A percentile compares a stretch with the other conserved stretches of the same genome.
These are phyloP conservation scores for Oryza longistaminata DNA, from an alignment of 176 grass and related monocot genomes.

Conservation along the genomic window DNA sequence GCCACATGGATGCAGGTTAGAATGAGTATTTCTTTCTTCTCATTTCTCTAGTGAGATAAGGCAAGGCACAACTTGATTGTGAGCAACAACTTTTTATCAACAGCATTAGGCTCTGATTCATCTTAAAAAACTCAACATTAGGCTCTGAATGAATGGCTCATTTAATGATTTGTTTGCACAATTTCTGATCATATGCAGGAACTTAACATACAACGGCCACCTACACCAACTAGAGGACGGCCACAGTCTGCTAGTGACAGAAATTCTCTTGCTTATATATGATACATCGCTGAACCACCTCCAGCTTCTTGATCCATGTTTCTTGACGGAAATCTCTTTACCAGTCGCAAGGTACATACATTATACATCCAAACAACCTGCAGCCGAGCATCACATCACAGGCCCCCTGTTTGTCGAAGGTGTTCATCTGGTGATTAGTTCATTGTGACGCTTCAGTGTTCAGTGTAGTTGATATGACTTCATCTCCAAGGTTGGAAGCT, in stretches of 20 bases:
- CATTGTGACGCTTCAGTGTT: slow-evolving; percentile 16
- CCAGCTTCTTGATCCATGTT: slow-evolving; percentile 34
- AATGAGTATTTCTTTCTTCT: slow-evolving; percentile 9
- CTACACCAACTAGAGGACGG: slow-evolving; percentile 94
- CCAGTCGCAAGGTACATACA: slow-evolving; percentile 54
- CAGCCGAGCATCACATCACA: slow-evolving; percentile 33
- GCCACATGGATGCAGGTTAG: slow-evolving; percentile 99
- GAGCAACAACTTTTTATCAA: neutral
- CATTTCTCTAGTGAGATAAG: neutral
- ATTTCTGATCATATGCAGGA: slow-evolving; percentile 57
- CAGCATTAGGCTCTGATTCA: neutral
- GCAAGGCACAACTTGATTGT: neutral
- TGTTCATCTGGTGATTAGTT: slow-evolving; percentile 12
- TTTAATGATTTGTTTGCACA: neutral
- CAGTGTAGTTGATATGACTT: slow-evolving; percentile 30
- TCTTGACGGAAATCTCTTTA: slow-evolving; percentile 37
- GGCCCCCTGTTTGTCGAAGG: slow-evolving; percentile 16
- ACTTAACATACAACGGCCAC: slow-evolving; percentile 95
- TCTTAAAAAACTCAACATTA: neutral
- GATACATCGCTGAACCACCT: slow-evolving; percentile 25
- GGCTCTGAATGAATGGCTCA: neutral
- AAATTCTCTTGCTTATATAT: slow-evolving; percentile 99
- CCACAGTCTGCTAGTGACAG: slow-evolving; percentile 87
- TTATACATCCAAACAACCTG: slow-evolving; percentile 45
- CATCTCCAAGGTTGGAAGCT: slow-evolving; percentile 5